phyloP scores from a whole-genome alignment of 768 basidiomycete genomes.

The Chalciporus sphaerocephalus region DNA sequence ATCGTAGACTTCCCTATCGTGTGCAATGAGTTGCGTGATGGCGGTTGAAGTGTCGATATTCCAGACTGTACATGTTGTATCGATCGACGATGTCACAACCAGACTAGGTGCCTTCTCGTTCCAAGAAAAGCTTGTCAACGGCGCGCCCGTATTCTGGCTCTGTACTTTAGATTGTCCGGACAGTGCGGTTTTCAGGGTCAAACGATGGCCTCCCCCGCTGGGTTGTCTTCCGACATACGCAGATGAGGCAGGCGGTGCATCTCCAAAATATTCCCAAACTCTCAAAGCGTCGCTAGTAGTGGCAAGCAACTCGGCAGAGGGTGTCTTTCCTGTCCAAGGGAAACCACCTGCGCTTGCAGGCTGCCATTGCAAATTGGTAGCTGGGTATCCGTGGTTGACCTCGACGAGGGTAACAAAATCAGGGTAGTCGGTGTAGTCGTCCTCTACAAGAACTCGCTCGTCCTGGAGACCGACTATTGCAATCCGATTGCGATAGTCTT shows the following conservation, averaged over 20 bases:
- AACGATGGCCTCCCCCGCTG: slow-evolving; percentile 52
- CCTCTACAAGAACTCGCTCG: slow-evolving; percentile 82
- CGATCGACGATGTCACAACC: slow-evolving; percentile 96
- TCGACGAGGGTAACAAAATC: slow-evolving; percentile 87
- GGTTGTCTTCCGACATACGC: slow-evolving; percentile 69
- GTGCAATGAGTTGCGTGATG: slow-evolving; percentile 95
- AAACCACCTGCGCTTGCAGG: slow-evolving; percentile 63
- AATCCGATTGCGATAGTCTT: slow-evolving; percentile 79
- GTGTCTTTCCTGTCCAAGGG: slow-evolving; percentile 65
- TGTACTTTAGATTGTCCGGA: slow-evolving; percentile 93
- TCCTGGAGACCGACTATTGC: slow-evolving; percentile 77
- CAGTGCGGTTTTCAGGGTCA: slow-evolving; percentile 70
- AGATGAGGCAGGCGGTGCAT: slow-evolving; percentile 52
- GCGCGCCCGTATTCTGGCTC: slow-evolving; percentile 76
- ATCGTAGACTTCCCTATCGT: slow-evolving; percentile 94
- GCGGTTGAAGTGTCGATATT: slow-evolving; percentile 93
- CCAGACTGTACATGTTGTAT: slow-evolving; percentile 99
- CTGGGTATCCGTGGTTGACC: slow-evolving; percentile 85
- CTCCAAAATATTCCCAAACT: slow-evolving; percentile 84
- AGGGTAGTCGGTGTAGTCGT: slow-evolving; percentile 76
- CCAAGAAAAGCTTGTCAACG: slow-evolving; percentile 97
- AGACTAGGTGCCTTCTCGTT: slow-evolving; percentile 87
- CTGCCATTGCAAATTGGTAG: slow-evolving; percentile 91
- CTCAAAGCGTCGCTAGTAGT: slow-evolving; percentile 92
- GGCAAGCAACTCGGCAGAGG: slow-evolving; percentile 76